Evolutionary conservation across 768 basidiomycete species (phyloP).

Genomic region (Pholiota conissans): DNA sequence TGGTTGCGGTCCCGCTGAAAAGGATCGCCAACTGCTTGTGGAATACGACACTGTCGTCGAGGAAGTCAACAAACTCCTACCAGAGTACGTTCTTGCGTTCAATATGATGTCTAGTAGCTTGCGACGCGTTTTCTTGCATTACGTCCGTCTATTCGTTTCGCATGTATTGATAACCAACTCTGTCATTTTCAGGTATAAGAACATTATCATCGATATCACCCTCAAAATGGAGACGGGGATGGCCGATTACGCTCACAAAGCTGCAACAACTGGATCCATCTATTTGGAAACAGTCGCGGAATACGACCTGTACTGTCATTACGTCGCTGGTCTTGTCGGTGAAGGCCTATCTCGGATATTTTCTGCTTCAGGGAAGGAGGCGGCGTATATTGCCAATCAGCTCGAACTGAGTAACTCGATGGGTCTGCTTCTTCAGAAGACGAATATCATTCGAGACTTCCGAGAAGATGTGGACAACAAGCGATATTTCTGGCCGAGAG

Average conservation of each 20-base stretch:
- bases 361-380: slow-evolving; percentile 83
- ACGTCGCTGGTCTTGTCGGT: slow-evolving; percentile 96
- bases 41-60: slow-evolving; percentile 81
- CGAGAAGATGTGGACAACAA: slow-evolving; percentile 85
- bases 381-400: slow-evolving; percentile 68
- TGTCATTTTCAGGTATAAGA: slow-evolving; percentile 54
- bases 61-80: slow-evolving; percentile 71
- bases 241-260: slow-evolving; percentile 91
- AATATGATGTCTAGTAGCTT: too few relatives aligned
- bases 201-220: slow-evolving; percentile 80
- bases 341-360: slow-evolving; percentile 92
- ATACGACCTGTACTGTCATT: slow-evolving; percentile 98
- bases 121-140: too few relatives aligned
- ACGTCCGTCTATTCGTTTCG: too few relatives aligned
- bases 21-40: slow-evolving; percentile 81
- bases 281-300: slow-evolving; percentile 78
- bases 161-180: too few relatives aligned
- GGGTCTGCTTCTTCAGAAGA: slow-evolving; percentile 96
- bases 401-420: slow-evolving; percentile 90
- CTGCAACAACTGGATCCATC: slow-evolving; percentile 65
- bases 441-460: slow-evolving; percentile 96
- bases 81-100: slow-evolving; percentile 46
- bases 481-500: slow-evolving; percentile 92
- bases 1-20: slow-evolving; percentile 82
- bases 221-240: slow-evolving; percentile 92